These are phyloP conservation scores for Apophysomyces variabilis DNA, from an alignment of 371 early-diverging fungal species.

Conservation along the genomic window DNA sequence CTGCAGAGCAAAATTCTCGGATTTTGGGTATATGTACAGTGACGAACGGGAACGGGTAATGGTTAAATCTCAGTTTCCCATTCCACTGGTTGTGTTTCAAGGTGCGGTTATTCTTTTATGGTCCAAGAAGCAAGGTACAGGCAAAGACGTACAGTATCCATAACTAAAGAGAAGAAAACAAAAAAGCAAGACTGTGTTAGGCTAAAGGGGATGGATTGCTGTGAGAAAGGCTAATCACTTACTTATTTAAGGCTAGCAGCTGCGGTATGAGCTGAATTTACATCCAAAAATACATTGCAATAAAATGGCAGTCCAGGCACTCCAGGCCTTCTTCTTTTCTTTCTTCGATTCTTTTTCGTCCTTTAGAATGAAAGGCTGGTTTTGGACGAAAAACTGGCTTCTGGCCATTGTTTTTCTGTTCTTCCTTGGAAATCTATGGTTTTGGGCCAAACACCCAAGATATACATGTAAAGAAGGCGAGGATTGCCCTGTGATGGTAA, in stretches of 20 bases:
- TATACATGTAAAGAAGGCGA: slow-evolving; percentile 18
- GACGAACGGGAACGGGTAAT: no score
- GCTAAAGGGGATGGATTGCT: slow-evolving; percentile 8
- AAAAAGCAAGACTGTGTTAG: background rate
- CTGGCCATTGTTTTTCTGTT: slow-evolving; percentile 17
- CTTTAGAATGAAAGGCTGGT: slow-evolving; percentile 21
- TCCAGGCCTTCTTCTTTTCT: background rate
- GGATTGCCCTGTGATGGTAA: background rate
- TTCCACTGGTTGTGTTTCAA: no score
- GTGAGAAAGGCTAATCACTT: background rate
- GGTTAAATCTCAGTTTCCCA: no score
- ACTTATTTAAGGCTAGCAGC: background rate
- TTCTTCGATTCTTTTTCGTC: slow-evolving; percentile 8
- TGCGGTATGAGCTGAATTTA: slow-evolving; percentile 11
- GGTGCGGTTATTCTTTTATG: no score
- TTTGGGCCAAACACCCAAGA: slow-evolving; percentile 20
- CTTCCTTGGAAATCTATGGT: slow-evolving; percentile 19
- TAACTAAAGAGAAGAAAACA: background rate
- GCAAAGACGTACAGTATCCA: no score
- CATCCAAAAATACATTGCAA: slow-evolving; percentile 1
- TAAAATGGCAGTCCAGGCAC: background rate
- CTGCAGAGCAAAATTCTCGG: no score
- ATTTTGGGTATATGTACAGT: no score
- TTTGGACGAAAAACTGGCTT: slow-evolving; percentile 19
- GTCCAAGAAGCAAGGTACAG: no score